Conservation (phyloP, 176 grass and related monocot species). For the Aegilops speltoides region DNA sequence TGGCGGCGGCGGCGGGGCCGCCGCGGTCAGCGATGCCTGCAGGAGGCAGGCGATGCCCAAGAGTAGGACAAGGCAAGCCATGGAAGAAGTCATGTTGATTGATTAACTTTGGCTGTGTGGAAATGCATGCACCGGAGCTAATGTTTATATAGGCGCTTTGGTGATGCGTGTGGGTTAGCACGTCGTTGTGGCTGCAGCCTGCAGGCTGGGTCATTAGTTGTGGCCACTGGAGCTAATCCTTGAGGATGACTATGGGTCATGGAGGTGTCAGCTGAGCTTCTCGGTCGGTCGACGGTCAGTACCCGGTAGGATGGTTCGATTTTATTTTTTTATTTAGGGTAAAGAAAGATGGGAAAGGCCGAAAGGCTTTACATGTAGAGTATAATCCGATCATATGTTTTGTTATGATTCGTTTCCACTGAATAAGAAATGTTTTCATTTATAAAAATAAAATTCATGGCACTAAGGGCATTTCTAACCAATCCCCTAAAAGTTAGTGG, state of each 20-base stretch:
- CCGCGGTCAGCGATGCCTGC: neutral
- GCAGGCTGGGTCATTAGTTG: neutral
- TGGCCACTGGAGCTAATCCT: no score
- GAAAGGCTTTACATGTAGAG: neutral
- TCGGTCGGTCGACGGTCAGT: neutral
- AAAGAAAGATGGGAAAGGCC: neutral
- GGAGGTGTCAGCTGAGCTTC: neutral
- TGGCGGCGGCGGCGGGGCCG: neutral
- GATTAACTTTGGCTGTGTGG: neutral
- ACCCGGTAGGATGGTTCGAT: neutral
- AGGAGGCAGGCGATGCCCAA: neutral
- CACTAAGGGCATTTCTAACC: no score
- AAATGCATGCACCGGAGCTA: neutral
- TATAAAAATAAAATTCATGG: no score
- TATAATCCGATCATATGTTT: neutral
- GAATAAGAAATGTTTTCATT: neutral
- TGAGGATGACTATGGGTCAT: neutral
- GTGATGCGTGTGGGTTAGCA: neutral
- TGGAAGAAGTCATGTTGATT: constrained; percentile 19
- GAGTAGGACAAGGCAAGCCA: neutral
- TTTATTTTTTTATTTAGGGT: no score
- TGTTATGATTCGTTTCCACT: neutral
- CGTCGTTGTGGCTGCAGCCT: neutral
- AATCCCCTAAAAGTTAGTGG: no score
- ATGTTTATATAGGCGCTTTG: constrained; percentile 25